Evolutionary conservation across 2,329 filamentous ascomycete species (phyloP).

Genomic region (Arthrobotrys megalospora): DNA sequence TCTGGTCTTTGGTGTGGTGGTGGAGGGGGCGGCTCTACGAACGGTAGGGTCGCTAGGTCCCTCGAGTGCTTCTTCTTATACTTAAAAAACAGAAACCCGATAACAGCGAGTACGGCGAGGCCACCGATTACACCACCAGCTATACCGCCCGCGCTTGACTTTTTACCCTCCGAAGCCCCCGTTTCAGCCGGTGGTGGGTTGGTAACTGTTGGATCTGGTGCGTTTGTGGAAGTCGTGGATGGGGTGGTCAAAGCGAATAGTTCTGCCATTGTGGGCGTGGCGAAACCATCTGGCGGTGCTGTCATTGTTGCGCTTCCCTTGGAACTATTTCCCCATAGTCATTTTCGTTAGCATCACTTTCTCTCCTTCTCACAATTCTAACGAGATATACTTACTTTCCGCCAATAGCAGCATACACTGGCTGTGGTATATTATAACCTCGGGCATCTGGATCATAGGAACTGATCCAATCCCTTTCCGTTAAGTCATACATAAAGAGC

Average conservation of each 20-base stretch:
- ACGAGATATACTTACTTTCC: conserved; percentile 33
- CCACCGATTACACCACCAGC: conserved; percentile 32
- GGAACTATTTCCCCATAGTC: background rate
- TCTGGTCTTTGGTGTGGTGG: background rate
- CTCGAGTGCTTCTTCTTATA: background rate
- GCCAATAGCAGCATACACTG: conserved; percentile 31
- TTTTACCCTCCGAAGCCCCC: background rate
- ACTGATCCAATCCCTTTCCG: conserved; percentile 25
- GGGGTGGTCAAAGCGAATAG: conserved; percentile 41
- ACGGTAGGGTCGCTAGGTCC: conserved; percentile 14
- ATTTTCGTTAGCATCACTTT: background rate
- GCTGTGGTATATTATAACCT: conserved; percentile 26
- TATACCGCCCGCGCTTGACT: conserved; percentile 21
- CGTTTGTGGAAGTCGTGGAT: conserved; percentile 11
- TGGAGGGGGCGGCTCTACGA: background rate
- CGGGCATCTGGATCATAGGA: conserved; percentile 20
- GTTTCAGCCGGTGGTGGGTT: background rate
- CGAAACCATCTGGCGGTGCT: conserved; percentile 32
- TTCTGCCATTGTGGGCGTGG: conserved; percentile 30
- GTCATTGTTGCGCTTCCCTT: conserved; percentile 40
- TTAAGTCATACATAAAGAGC: conserved; percentile 53
- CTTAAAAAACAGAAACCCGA: conserved; percentile 18
- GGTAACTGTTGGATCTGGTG: conserved; percentile 10
- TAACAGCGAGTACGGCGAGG: background rate
- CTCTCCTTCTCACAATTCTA: no score